phyloP scores from a whole-genome alignment of 2,329 filamentous ascomycete species.

The Colletotrichum neosansevieriae region DNA sequence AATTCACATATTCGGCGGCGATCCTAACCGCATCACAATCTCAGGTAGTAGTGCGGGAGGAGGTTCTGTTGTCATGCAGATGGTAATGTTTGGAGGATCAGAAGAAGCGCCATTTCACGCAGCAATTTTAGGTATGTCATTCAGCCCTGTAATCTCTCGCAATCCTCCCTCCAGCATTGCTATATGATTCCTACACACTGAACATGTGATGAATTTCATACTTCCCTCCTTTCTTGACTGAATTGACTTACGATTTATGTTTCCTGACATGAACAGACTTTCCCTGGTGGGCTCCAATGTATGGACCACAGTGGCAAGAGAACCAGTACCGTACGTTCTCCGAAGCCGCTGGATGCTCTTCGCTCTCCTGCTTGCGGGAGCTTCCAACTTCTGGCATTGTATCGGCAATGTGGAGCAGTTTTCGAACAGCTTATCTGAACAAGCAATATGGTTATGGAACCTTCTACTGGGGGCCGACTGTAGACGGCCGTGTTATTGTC shows the following conservation, averaged over 20 bases:
- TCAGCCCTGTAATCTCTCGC: background rate
- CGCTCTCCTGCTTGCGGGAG: background rate
- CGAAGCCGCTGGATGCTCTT: background rate
- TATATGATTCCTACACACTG: no score
- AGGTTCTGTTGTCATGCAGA: background rate
- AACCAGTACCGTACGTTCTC: background rate
- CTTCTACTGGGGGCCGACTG: background rate
- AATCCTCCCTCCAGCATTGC: background rate
- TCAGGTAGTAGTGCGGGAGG: background rate
- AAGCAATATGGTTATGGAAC: background rate
- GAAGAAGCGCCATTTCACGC: conserved; percentile 3
- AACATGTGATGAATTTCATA: no score
- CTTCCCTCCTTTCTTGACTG: no score
- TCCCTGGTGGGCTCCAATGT: conserved; percentile 7
- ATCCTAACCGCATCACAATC: background rate
- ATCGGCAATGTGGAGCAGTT: background rate
- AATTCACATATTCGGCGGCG: background rate
- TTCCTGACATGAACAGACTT: background rate
- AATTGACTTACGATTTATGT: no score
- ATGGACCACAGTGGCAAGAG: background rate
- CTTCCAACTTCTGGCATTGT: background rate
- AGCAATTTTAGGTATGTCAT: background rate
- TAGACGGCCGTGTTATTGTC: background rate
- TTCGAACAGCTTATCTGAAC: background rate
- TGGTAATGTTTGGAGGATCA: background rate